These are phyloP conservation scores for Ceratocystiopsis minuta DNA, from an alignment of 2,329 filamentous ascomycete species.

Conservation along the genomic window DNA sequence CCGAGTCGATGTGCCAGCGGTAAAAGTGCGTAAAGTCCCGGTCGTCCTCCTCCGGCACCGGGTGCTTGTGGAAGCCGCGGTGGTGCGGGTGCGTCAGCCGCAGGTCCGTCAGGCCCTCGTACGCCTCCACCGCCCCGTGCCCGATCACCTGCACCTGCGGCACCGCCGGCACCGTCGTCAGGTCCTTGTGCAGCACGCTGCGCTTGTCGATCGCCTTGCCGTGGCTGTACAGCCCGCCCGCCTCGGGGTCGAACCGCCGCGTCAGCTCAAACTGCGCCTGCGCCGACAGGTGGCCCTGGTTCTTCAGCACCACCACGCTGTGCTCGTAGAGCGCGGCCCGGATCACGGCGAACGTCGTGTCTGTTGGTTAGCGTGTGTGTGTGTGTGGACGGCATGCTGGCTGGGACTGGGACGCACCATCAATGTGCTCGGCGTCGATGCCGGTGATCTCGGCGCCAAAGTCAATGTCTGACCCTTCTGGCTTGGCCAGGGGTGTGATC, in stretches of 20 bases:
- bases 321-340: slow-evolving; percentile 46
- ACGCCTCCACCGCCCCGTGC: slow-evolving; percentile 49
- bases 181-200: slow-evolving; percentile 55
- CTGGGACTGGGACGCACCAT: slow-evolving; percentile 24
- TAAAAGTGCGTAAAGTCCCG: slow-evolving; percentile 42
- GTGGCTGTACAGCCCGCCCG: slow-evolving; percentile 47
- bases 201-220: slow-evolving; percentile 53
- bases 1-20: slow-evolving; percentile 67
- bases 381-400: too few relatives aligned
- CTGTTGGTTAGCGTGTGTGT: slow-evolving; percentile 19
- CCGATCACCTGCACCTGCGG: slow-evolving; percentile 67
- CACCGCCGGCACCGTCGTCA: slow-evolving; percentile 66
- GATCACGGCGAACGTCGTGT: slow-evolving; percentile 45
- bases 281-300: slow-evolving; percentile 43
- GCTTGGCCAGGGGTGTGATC: slow-evolving; percentile 3
- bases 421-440: slow-evolving; percentile 40
- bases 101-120: slow-evolving; percentile 52
- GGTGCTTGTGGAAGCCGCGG: slow-evolving; percentile 52
- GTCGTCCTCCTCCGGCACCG: slow-evolving; percentile 36
- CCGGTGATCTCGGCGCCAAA: slow-evolving; percentile 43
- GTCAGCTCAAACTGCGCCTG: slow-evolving; percentile 58
- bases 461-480: slow-evolving; percentile 19
- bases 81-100: slow-evolving; percentile 59
- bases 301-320: slow-evolving; percentile 54
- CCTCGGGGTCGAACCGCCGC: slow-evolving; percentile 49